Percentiles rank a stretch among this genome's conserved stretches.
Evolutionary conservation across 305 asterid genomes (phyloP).

Genomic region (Fraxinus albicans): DNA sequence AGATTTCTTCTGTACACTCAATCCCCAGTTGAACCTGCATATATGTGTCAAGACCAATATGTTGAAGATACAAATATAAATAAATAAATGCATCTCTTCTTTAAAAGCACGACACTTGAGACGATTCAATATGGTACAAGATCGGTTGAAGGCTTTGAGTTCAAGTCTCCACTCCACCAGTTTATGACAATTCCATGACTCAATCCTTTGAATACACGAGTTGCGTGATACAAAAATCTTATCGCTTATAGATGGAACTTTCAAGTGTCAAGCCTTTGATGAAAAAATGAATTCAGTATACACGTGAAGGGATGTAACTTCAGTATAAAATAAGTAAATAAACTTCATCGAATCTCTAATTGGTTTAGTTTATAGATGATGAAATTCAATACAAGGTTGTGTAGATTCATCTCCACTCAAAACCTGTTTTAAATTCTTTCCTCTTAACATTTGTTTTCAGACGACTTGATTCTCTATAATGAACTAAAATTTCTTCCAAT

Average conservation of each 20-base stretch:
- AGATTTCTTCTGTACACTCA: constrained; percentile 53
- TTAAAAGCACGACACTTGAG: not conserved
- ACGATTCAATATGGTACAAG: not conserved
- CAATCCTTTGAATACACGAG: not conserved
- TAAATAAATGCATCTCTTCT: not conserved
- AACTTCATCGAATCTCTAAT: not conserved
- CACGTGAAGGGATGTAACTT: not conserved
- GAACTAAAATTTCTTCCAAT: not conserved
- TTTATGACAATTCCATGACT: not conserved
- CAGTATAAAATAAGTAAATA: not conserved
- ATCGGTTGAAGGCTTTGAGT: not conserved
- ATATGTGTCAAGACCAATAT: not conserved
- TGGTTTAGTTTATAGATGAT: not conserved
- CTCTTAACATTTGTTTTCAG: not conserved
- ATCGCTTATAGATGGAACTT: not conserved
- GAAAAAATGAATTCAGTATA: not conserved
- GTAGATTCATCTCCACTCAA: not conserved
- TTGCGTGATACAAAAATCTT: not conserved
- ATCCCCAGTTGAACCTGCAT: constrained; percentile 56
- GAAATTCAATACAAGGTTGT: not conserved
- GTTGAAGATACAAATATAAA: not conserved
- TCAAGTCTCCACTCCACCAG: not conserved
- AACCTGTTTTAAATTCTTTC: not conserved
- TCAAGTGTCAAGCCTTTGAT: not conserved
- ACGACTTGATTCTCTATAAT: not conserved